A percentile compares a stretch with the other conserved stretches of the same genome.
Conservation (phyloP, 2,329 filamentous ascomycete species). For the Penicillium italicum region DNA sequence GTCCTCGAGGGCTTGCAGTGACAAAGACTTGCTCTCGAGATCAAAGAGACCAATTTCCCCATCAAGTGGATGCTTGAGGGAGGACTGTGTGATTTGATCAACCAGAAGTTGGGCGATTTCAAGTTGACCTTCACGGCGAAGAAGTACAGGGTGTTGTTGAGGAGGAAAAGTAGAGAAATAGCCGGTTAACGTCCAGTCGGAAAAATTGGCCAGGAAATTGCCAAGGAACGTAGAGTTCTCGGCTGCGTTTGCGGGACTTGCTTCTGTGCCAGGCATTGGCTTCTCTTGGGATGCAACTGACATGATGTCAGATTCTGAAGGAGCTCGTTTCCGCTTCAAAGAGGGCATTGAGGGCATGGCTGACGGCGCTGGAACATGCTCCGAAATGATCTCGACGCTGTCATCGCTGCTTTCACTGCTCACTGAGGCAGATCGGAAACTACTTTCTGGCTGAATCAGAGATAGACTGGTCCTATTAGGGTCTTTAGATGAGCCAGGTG, state of each 20-base stretch:
- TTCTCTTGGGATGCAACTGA: slow-evolving; percentile 31
- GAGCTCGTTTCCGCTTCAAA: slow-evolving; percentile 37
- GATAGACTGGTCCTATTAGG: slow-evolving; percentile 6
- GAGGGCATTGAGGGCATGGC: slow-evolving; percentile 17
- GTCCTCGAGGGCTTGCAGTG: slow-evolving; percentile 30
- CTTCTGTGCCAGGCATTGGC: slow-evolving; percentile 18
- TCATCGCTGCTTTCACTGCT: slow-evolving; percentile 27
- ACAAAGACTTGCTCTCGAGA: slow-evolving; percentile 26
- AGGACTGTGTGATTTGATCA: slow-evolving; percentile 46
- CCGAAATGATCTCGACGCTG: slow-evolving; percentile 26
- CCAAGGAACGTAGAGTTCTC: slow-evolving; percentile 38
- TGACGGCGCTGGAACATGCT: slow-evolving; percentile 21
- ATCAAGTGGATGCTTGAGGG: slow-evolving; percentile 37
- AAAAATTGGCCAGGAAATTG: slow-evolving; percentile 38
- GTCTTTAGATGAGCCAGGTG: neutral
- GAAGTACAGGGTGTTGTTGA: slow-evolving; percentile 31
- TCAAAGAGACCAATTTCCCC: slow-evolving; percentile 26
- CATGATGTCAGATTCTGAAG: slow-evolving; percentile 31
- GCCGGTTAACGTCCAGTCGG: slow-evolving; percentile 40
- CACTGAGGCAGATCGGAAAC: slow-evolving; percentile 24
- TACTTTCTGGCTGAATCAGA: slow-evolving; percentile 7
- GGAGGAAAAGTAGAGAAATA: slow-evolving; percentile 38
- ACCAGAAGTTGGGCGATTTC: slow-evolving; percentile 42
- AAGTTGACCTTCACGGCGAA: slow-evolving; percentile 36
- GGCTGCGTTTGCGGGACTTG: slow-evolving; percentile 17